A percentile compares a stretch with the other conserved stretches of the same genome.
Evolutionary conservation across 306 rosid genomes (phyloP).

Genomic region (Lagenaria siceraria): DNA sequence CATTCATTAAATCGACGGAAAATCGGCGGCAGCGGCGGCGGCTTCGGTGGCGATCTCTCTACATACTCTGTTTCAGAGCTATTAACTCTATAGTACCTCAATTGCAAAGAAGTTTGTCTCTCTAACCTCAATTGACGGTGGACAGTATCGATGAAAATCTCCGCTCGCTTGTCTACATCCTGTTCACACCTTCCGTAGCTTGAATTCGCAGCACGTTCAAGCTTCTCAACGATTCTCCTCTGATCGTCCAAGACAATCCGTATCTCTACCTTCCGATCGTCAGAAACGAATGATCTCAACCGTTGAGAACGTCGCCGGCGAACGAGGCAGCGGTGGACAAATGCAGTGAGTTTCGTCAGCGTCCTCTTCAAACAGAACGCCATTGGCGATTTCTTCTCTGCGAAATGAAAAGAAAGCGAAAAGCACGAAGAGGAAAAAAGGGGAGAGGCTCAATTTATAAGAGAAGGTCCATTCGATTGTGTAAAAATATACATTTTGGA

Average conservation of each 20-base stretch:
- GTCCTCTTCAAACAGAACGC: slow-evolving; percentile 8
- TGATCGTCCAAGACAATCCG: slow-evolving; percentile 26
- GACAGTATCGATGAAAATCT: slow-evolving; percentile 47
- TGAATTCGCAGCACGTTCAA: slow-evolving; percentile 15
- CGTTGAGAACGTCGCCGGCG: background rate
- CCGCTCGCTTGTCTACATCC: slow-evolving; percentile 50
- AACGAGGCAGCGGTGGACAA: background rate
- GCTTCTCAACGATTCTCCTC: background rate
- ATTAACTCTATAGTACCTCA: slow-evolving; percentile 10
- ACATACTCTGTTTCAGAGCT: slow-evolving; percentile 2
- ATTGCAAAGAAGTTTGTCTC: slow-evolving; percentile 37
- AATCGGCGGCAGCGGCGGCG: background rate
- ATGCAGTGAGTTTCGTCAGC: slow-evolving; percentile 23
- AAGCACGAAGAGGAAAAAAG: background rate
- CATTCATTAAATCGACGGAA: background rate
- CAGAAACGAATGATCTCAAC: slow-evolving; percentile 11
- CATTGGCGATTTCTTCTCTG: slow-evolving; percentile 5
- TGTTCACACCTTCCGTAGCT: background rate
- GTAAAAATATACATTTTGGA: too few species aligned
- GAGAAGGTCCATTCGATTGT: too few species aligned
- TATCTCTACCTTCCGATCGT: slow-evolving; percentile 7
- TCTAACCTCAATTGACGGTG: slow-evolving; percentile 33
- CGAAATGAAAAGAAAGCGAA: background rate
- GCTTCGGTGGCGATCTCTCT: background rate
- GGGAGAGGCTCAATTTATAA: background rate